Conservation (phyloP, 495 filamentous ascomycete species). For the Aspergillus sparsus region DNA sequence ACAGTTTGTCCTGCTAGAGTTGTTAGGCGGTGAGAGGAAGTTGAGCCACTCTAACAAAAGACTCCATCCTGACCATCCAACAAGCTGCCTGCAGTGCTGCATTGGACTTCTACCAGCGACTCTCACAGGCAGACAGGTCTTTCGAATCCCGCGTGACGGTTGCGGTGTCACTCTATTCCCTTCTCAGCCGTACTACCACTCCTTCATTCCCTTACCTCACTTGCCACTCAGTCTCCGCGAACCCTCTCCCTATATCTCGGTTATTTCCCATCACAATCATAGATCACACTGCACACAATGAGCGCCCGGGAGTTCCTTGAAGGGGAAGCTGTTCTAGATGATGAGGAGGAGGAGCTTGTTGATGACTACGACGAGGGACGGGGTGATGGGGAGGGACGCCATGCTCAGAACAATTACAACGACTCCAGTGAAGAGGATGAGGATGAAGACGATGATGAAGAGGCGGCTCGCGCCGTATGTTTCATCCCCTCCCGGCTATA, state of each 20-base stretch:
- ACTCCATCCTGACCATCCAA: constrained; percentile 14
- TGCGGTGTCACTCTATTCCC: background rate
- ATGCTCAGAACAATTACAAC: constrained; percentile 53
- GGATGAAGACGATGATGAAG: constrained; percentile 90
- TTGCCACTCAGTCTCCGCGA: constrained; percentile 9
- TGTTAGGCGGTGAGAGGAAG: constrained; percentile 13
- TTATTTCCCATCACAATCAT: constrained; percentile 18
- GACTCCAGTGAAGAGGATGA: constrained; percentile 97
- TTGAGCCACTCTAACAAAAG: constrained; percentile 18
- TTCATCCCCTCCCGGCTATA: background rate
- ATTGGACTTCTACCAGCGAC: constrained; percentile 10
- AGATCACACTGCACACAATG: constrained; percentile 51
- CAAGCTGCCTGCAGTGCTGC: constrained; percentile 7
- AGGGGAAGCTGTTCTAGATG: constrained; percentile 80
- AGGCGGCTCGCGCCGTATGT: constrained; percentile 61
- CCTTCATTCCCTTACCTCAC: background rate
- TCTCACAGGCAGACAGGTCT: constrained; percentile 4
- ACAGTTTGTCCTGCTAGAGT: constrained; percentile 1
- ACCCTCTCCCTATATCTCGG: constrained; percentile 4
- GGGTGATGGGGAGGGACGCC: constrained; percentile 52
- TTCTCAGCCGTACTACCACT: background rate
- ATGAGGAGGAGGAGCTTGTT: constrained; percentile 83
- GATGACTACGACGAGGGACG: constrained; percentile 65
- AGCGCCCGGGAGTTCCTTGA: constrained; percentile 78
- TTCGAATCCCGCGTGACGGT: constrained; percentile 4